Conservation (phyloP, 768 basidiomycete genomes). For the Harrya chromipes region DNA sequence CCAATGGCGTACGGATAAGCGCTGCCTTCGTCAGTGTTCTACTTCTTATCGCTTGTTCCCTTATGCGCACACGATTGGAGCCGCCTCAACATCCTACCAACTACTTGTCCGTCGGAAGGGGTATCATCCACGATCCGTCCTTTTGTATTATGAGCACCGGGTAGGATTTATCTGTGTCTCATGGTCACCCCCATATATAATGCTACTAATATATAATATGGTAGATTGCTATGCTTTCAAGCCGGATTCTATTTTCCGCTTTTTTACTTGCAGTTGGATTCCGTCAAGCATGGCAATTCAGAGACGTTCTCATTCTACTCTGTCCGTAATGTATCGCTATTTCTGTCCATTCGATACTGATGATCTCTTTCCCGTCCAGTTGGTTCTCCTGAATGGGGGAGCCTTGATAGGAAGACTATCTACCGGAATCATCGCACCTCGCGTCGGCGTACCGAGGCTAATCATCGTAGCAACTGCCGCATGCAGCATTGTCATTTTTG, state of each 20-base stretch:
- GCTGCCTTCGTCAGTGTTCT: slow-evolving; percentile 40
- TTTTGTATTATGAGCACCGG: slow-evolving; percentile 19
- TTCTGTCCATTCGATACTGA: not conserved
- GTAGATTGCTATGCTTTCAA: slow-evolving; percentile 27
- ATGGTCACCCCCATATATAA: not conserved
- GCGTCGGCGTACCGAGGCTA: slow-evolving; percentile 43
- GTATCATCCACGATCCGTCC: slow-evolving; percentile 12
- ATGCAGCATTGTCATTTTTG: slow-evolving; percentile 39
- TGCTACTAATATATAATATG: not conserved
- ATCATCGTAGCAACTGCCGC: slow-evolving; percentile 33
- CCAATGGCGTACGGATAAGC: slow-evolving; percentile 48
- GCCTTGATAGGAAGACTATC: slow-evolving; percentile 50
- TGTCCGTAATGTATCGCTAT: slow-evolving; percentile 27
- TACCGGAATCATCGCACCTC: slow-evolving; percentile 41
- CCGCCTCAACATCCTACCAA: slow-evolving; percentile 19
- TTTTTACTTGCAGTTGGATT: slow-evolving; percentile 56
- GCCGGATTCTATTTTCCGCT: slow-evolving; percentile 47
- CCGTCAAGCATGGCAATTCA: slow-evolving; percentile 44
- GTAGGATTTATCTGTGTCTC: slow-evolving; percentile 10
- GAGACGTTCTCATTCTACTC: slow-evolving; percentile 54
- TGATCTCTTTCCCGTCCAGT: slow-evolving; percentile 25
- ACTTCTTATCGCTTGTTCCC: slow-evolving; percentile 31
- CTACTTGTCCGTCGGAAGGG: slow-evolving; percentile 17
- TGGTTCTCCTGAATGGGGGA: slow-evolving; percentile 51
- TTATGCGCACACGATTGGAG: slow-evolving; percentile 41